phyloP scores from a whole-genome alignment of 1,284 basidiomycete species.

The Filobasidium uniguttulatum region DNA sequence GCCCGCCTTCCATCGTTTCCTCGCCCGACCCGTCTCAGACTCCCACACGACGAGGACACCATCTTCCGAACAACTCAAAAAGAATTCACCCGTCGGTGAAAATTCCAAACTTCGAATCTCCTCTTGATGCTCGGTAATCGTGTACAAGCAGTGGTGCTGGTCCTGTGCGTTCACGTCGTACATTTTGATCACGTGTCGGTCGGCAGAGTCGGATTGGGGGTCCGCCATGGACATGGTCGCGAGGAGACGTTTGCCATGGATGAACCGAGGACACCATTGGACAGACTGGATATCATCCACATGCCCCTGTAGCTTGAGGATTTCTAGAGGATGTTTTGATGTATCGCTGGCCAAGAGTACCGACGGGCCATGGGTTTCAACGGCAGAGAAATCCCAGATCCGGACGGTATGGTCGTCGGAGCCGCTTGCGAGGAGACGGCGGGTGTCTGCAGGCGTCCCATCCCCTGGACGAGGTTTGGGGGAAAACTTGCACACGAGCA shows the following conservation, averaged over 20 bases:
- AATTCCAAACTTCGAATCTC: conserved; percentile 13
- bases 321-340: not conserved
- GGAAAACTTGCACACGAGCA: conserved; percentile 14
- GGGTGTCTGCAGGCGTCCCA: not conserved
- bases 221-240: conserved; percentile 4
- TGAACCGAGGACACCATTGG: conserved; percentile 13
- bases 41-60: conserved; percentile 30
- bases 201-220: not conserved
- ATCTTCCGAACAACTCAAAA: conserved; percentile 14
- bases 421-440: conserved; percentile 39
- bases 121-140: conserved; percentile 8
- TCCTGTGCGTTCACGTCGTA: conserved; percentile 13
- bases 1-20: not conserved
- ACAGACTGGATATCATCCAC: conserved; percentile 12
- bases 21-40: conserved; percentile 18
- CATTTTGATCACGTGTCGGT: conserved; percentile 13
- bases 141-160: conserved; percentile 9
- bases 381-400: conserved; percentile 57
- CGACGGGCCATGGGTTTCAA: conserved; percentile 9
- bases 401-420: conserved; percentile 69
- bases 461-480: conserved; percentile 7
- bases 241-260: conserved; percentile 12
- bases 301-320: conserved; percentile 13
- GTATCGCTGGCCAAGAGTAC: not conserved
- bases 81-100: conserved; percentile 12